Conservation (phyloP, 2,329 filamentous ascomycete species). For the Diaporthe sp. region DNA sequence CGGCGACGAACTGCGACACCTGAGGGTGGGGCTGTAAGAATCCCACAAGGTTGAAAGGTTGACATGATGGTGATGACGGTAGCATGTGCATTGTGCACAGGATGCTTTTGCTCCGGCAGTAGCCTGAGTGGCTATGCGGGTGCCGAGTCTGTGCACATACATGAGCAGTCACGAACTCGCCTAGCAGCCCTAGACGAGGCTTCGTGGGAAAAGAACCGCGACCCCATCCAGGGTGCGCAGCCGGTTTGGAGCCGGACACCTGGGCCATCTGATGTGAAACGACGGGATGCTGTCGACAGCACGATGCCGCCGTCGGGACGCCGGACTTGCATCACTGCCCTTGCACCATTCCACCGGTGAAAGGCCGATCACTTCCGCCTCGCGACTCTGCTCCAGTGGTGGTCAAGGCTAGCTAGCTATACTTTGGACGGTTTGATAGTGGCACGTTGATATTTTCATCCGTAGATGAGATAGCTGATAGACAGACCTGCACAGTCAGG, state of each 20-base stretch:
- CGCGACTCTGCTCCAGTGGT: not conserved
- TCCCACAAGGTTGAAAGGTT: not conserved
- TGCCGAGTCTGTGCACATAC: conserved; percentile 7
- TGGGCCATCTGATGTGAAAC: conserved; percentile 22
- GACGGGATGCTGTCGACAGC: not conserved
- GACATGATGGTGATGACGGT: not conserved
- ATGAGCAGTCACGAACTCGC: conserved; percentile 10
- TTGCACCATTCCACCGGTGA: not conserved
- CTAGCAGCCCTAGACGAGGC: not conserved
- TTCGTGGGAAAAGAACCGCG: too few species aligned
- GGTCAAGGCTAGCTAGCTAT: not conserved
- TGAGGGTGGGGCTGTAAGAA: conserved; percentile 30
- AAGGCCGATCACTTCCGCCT: not conserved
- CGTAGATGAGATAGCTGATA: not conserved
- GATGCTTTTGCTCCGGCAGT: not conserved
- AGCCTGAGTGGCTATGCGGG: not conserved
- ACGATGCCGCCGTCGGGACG: conserved; percentile 9
- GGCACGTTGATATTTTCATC: not conserved
- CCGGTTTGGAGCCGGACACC: not conserved
- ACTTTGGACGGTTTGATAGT: not conserved
- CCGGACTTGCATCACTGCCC: conserved; percentile 10
- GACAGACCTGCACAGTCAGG: not conserved
- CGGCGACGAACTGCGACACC: conserved; percentile 15
- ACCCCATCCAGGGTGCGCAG: not conserved
- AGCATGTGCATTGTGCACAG: not conserved